Conservation (phyloP, 2,329 filamentous ascomycete species). For the Emydomyces testavorans region DNA sequence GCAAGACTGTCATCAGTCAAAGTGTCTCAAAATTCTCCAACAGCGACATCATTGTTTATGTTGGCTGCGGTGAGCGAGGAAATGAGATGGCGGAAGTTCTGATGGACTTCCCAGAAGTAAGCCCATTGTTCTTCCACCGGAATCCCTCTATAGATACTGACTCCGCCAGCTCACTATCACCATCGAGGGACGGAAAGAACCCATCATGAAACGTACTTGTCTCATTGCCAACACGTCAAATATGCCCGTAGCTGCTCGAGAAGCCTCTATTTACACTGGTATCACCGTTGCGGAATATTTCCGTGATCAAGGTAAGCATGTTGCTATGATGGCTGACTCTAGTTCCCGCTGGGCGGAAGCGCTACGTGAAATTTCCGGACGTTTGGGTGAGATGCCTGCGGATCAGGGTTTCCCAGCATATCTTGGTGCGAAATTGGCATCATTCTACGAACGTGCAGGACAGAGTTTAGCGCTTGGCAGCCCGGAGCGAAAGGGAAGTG, state of each 20-base stretch:
- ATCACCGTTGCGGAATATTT: conserved; percentile 96
- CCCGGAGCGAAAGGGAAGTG: conserved; percentile 77
- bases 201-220: conserved; percentile 99
- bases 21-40: conserved; percentile 99
- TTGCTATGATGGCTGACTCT: conserved; percentile 99
- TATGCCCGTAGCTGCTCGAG: conserved; percentile 97
- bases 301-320: conserved; percentile 89
- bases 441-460: conserved; percentile 97
- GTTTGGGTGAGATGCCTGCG: conserved; percentile 98
- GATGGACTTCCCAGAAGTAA: conserved; percentile 92
- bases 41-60: conserved; percentile 97
- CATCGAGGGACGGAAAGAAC: conserved; percentile 85
- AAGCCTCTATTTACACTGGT: conserved; percentile 96
- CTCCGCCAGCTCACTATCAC: conserved; percentile 64
- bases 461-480: conserved; percentile 76
- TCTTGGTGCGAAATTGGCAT: conserved; percentile 88
- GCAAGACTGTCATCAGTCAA: conserved; percentile 98
- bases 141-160: background rate
- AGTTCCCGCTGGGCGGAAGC: conserved; percentile 97
- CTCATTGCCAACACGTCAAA: conserved; percentile 99
- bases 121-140: conserved; percentile 8
- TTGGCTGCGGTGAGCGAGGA: conserved; percentile 84
- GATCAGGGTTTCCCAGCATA: conserved; percentile 99
- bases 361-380: conserved; percentile 95
- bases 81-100: conserved; percentile 99